Evolutionary conservation across 2,329 filamentous ascomycete species (phyloP), one percentile per base, ranked within the genome.

Genomic region (Neurospora sp.): DNA sequence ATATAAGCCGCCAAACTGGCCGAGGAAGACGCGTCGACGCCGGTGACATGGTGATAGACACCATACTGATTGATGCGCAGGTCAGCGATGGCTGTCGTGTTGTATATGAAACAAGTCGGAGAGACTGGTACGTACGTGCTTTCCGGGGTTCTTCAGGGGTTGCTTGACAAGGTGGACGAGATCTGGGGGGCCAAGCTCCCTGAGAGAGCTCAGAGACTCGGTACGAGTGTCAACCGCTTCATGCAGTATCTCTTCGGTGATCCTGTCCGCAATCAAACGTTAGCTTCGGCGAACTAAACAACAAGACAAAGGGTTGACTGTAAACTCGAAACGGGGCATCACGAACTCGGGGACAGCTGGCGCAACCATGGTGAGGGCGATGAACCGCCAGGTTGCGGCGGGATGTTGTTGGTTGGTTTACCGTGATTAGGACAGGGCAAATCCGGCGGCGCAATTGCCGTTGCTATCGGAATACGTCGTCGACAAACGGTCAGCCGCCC

Each of bases 1-100:
- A 99, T 97, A 81, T 99, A 99, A 75, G 96, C 96, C 52, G 96
- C 96, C 71, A 99, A 84, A 82, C 95, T 98, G 71, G 96, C 96
- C 10, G 96, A 98, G 7, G 96, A 98, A 2, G 96, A 99, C 67
- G 96, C 96, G 82, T 99, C 96, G 78, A 97, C 90, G 72, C 96
- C 96, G 46, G 93, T 97, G 76, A 97, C 94, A 89, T 99, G 96
- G 80, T 99, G 96, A 79, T 99, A 99, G 70, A 97, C 90, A 71
- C 96, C 96, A 72, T 90, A 90, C 92, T 97, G 75, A 15, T 33
- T 8, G 28, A 17, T 62, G 13, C 28, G 28, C 28, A 10, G 8
- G 52, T 62, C 52, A 62, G 39, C 15, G 15, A 38, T 11, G 70
- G 76, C 70, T 77, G 74, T 52, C 38, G 58, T n/a, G 13, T 33